phyloP scores from a whole-genome alignment of 164 flowering plant species.

The Platanus orientalis region DNA sequence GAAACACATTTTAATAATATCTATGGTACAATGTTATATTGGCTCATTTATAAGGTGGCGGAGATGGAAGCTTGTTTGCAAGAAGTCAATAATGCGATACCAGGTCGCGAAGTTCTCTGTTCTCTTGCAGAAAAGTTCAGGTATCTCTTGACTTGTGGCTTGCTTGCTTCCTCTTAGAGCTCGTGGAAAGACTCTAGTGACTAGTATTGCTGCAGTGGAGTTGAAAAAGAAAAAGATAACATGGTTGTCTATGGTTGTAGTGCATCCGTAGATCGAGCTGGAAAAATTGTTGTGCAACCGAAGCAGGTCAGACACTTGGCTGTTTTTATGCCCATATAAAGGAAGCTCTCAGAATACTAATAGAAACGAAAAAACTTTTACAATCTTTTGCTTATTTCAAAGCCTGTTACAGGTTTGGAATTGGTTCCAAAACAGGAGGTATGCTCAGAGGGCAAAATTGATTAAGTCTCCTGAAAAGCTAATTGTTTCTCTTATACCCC shows the following conservation, averaged over 20 bases:
- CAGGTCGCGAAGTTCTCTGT: conserved; percentile 65
- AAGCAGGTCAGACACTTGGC: conserved; percentile 57
- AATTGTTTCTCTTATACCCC: conserved; percentile 47
- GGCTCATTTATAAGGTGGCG: conserved; percentile 38
- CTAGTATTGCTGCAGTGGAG: neutral
- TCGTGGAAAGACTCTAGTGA: neutral
- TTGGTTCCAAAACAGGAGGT: conserved; percentile 97
- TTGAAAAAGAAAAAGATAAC: neutral
- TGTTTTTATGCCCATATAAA: neutral
- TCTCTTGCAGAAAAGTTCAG: conserved; percentile 86
- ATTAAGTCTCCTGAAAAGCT: conserved; percentile 58
- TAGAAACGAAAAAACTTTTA: neutral
- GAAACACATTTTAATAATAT: neutral
- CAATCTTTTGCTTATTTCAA: conserved; percentile 9
- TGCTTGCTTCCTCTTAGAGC: neutral
- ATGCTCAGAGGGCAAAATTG: conserved; percentile 72
- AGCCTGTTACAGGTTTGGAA: conserved; percentile 68
- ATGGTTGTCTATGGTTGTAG: conserved; percentile 30
- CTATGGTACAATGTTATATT: neutral
- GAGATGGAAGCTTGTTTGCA: conserved; percentile 84
- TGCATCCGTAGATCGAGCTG: conserved; percentile 63
- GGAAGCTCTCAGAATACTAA: neutral
- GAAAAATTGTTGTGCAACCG: conserved; percentile 73
- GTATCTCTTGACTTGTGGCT: conserved; percentile 23
- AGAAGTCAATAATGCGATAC: conserved; percentile 56